These are phyloP conservation scores for Aspergillus sp. DNA, from an alignment of 2,329 filamentous ascomycete species.

Conservation along the genomic window DNA sequence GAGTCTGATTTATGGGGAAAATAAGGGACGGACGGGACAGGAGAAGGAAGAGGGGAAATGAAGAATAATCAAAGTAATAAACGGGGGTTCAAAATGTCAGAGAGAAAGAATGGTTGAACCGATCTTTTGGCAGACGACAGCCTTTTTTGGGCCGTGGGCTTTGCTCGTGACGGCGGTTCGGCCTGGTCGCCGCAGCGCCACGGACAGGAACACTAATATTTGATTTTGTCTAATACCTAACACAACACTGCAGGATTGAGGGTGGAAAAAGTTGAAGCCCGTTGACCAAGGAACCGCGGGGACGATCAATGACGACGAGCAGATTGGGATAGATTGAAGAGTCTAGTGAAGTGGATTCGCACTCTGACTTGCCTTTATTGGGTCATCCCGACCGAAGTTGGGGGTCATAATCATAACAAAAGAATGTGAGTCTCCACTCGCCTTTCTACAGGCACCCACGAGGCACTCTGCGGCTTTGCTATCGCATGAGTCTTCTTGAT, in stretches of 20 bases:
- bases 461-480: too few relatives aligned
- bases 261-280: background rate
- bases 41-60: background rate
- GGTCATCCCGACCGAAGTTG: background rate
- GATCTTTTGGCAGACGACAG: background rate
- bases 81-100: background rate
- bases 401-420: constrained; percentile 5
- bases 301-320: constrained; percentile 14
- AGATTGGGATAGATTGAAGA: background rate
- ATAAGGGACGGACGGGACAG: background rate
- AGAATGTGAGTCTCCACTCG: background rate
- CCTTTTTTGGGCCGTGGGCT: background rate
- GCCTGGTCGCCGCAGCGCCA: background rate
- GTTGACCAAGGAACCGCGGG: constrained; percentile 18
- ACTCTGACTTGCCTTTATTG: background rate
- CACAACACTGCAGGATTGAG: background rate
- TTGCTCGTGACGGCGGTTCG: background rate
- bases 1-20: background rate
- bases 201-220: background rate
- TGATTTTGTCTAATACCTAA: background rate
- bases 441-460: background rate
- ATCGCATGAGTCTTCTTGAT: too few relatives aligned
- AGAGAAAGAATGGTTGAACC: background rate
- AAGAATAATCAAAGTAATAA: background rate
- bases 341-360: background rate